Evolutionary conservation across 306 rosid genomes (phyloP), one percentile per base, ranked within the genome.

Genomic region (Vicia sativa): DNA sequence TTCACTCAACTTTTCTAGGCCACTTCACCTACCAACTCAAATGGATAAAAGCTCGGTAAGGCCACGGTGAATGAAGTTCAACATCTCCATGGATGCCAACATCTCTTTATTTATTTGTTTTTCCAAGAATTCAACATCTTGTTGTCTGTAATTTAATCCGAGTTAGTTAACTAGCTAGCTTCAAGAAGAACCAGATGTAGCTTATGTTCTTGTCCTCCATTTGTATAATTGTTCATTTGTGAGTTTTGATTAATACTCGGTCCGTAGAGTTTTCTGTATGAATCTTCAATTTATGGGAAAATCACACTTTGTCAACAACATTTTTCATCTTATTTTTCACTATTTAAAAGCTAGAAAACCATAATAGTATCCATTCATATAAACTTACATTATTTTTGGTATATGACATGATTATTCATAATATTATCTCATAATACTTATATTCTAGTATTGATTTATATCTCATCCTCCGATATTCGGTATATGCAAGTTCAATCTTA

Each of bases 1-100:
- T 59, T 80, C 92, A 39, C 67, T 84, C 74, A 79, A 87, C 79
- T 80, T 82, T 75, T 87, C 91, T 5, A 77, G 80, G 81, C 91
- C 89, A 53, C 90, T 85, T 70, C 65, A 68, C 48, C 39, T 78
- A 35, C 83, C 97, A 15, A 78, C 68, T 23, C 77, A 80, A 48
- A 67, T 62, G 75, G 90, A 83, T 11, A 85, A 84, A 89, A 70
- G 75, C 78, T 72, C 84, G 0, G 49, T 74, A 70, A 86, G 74
- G 50, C 60, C 75, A 48, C 73, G 84, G 63, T 80, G 79, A 79
- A 25, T 61, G 45, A 60, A 45, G 4, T 4, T 1, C 5, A 55
- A 16, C 39, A 8, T 50, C 63, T 65, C 43, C 59, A 42, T 68
- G 75, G 71, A 53, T 50, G 71, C 53, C 49, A 71, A 41, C 46